These are phyloP conservation scores for Colletotrichum trifolii DNA, from an alignment of 2,329 filamentous ascomycete species.

Conservation along the genomic window DNA sequence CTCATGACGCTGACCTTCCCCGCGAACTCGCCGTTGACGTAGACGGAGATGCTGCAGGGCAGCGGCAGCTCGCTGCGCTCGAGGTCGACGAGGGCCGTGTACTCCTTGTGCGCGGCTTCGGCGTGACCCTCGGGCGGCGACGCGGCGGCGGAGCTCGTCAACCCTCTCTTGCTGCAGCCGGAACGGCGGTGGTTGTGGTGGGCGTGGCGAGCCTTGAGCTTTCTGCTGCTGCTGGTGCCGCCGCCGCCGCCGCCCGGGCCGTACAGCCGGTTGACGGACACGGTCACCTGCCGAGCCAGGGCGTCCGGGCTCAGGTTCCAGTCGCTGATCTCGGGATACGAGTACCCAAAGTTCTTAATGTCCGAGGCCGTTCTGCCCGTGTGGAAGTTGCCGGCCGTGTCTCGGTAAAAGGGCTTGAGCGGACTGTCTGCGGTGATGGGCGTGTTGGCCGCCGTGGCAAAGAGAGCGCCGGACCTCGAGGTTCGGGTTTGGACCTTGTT, in stretches of 20 bases:
- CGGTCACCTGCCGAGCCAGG: slow-evolving; percentile 10
- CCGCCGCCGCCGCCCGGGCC: neutral
- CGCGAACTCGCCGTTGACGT: slow-evolving; percentile 45
- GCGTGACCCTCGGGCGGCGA: neutral
- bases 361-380: slow-evolving; percentile 49
- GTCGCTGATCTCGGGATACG: slow-evolving; percentile 44
- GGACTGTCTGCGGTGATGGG: slow-evolving; percentile 54
- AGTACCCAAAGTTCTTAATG: slow-evolving; percentile 50
- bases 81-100: slow-evolving; percentile 48
- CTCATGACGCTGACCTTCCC: slow-evolving; percentile 51
- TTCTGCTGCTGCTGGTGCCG: neutral
- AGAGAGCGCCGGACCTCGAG: slow-evolving; percentile 47
- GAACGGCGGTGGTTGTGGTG: neutral
- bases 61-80: slow-evolving; percentile 49
- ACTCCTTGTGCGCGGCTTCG: slow-evolving; percentile 37
- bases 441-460: slow-evolving; percentile 52
- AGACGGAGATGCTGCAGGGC: slow-evolving; percentile 49
- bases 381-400: slow-evolving; percentile 51
- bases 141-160: neutral
- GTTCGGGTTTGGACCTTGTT: slow-evolving; percentile 47
- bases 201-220: slow-evolving; percentile 1
- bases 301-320: slow-evolving; percentile 7
- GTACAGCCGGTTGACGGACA: slow-evolving; percentile 15
- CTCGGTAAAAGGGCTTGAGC: slow-evolving; percentile 61
- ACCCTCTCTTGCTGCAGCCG: neutral